phyloP scores from a whole-genome alignment of 2,329 filamentous ascomycete genomes.

The Monosporascus cannonballus region DNA sequence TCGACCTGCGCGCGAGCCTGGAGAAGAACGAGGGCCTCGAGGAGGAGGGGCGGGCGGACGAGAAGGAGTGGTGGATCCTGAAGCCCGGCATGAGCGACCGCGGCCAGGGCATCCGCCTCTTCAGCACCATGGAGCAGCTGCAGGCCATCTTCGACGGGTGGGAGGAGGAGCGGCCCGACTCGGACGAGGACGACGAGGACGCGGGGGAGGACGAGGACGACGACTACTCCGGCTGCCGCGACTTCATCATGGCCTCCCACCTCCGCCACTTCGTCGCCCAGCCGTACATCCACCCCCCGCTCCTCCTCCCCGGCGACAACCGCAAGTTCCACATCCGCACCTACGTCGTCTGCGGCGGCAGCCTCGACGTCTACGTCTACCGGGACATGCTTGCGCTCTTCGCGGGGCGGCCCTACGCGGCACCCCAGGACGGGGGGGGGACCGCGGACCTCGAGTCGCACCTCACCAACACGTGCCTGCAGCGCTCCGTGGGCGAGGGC shows the following conservation, averaged over 20 bases:
- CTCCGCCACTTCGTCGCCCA: slow-evolving; percentile 95
- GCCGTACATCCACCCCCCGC: slow-evolving; percentile 85
- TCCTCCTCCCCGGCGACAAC: slow-evolving; percentile 59
- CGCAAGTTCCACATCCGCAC: slow-evolving; percentile 94
- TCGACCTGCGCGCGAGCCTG: slow-evolving; percentile 76
- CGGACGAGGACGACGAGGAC: slow-evolving; percentile 54
- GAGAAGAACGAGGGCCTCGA: slow-evolving; percentile 53
- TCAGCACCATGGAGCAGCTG: slow-evolving; percentile 79
- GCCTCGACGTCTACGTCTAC: slow-evolving; percentile 80
- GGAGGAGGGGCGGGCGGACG: slow-evolving; percentile 16
- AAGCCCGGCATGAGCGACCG: slow-evolving; percentile 98
- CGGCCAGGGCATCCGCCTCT: slow-evolving; percentile 86
- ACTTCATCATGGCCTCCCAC: slow-evolving; percentile 75
- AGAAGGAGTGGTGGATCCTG: slow-evolving; percentile 90
- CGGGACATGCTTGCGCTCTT: slow-evolving; percentile 89
- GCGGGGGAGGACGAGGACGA: slow-evolving; percentile 12
- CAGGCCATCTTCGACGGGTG: slow-evolving; percentile 84
- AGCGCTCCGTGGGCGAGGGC: slow-evolving; percentile 55
- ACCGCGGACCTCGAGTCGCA: slow-evolving; percentile 62
- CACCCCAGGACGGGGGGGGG: slow-evolving; percentile 46
- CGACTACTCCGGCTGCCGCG: slow-evolving; percentile 28
- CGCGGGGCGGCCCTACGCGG: slow-evolving; percentile 64
- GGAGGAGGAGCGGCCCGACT: slow-evolving; percentile 65
- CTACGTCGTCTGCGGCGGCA: slow-evolving; percentile 78
- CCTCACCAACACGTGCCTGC: slow-evolving; percentile 93